Base-by-base conservation (phyloP, 768 basidiomycete species). In the Collybia sp. region DNA sequence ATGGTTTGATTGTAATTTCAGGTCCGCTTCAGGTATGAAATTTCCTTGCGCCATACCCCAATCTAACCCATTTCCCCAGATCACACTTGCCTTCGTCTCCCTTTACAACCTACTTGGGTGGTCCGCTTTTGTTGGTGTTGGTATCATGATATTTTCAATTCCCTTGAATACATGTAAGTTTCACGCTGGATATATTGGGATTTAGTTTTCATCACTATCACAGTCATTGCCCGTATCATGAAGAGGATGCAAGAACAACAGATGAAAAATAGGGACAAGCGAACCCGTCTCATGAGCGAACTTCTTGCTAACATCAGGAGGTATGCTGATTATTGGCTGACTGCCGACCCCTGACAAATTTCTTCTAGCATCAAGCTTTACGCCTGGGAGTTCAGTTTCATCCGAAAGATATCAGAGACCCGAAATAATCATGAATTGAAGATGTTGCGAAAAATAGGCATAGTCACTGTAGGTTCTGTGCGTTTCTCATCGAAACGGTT, bases 361-460 rank as follows among this genome's bases (percentile, higher is more conserved):
- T 20, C n/a, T n/a, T 18, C 2, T 48, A 89, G 88, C 52, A 90
- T 93, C 61, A 92, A 93, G 59, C 67, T 93, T 3, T 95, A 95
- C 63, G 90, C 88, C 2, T 98, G 95, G 95, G 95, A 98, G 66
- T 80, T 85, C 55, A 85, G 89, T 3, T 97, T 98, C 58, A 76
- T 89, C 20, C 74, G 83, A 42, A 83, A 82, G 45, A 76, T 98
- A 25, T 65, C 84, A n/a, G 72, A 79, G 16, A 86, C 93, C 2
- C 74, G 93, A 36, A 93, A 94, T 58, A 79, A 89, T 46, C 70
- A 82, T 53, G 93, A 95, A 60, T 61, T 98, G 40, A 81, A 72
- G 50, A 83, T 89, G 79, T 72, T 98, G 32, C 76, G 73, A 46
- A 88, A 83, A 60, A 93, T 97, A 46, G 93, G 91, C 2, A 67